Conservation (phyloP, 1,284 basidiomycete genomes). For the Ceratobasidium sp. region DNA sequence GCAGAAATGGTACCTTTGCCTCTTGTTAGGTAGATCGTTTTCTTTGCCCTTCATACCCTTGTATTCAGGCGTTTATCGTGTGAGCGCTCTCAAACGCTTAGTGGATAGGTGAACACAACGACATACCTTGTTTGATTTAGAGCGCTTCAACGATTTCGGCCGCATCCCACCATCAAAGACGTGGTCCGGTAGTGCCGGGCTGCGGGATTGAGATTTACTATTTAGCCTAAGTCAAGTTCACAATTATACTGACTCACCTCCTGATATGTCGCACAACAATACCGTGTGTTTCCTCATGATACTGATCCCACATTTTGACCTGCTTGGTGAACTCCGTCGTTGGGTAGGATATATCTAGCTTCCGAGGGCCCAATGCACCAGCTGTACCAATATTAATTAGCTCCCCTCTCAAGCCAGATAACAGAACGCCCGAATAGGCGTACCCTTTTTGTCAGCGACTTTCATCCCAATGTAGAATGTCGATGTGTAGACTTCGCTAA, state of each 20-base stretch:
- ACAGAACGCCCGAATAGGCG: slow-evolving; percentile 52
- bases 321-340: slow-evolving; percentile 96
- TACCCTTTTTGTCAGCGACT: slow-evolving; percentile 91
- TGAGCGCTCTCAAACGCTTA: background rate
- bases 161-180: slow-evolving; percentile 85
- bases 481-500: slow-evolving; percentile 86
- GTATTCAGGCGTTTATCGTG: slow-evolving; percentile 14
- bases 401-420: background rate
- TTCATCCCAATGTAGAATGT: slow-evolving; percentile 97
- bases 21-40: slow-evolving; percentile 41
- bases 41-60: slow-evolving; percentile 42
- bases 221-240: background rate
- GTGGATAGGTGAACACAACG: background rate
- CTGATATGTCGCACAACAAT: slow-evolving; percentile 95
- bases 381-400: slow-evolving; percentile 57
- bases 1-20: slow-evolving; percentile 25
- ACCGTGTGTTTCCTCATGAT: slow-evolving; percentile 92
- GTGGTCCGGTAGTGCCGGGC: slow-evolving; percentile 79
- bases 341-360: slow-evolving; percentile 96
- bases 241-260: slow-evolving; percentile 67
- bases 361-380: slow-evolving; percentile 75
- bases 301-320: slow-evolving; percentile 97
- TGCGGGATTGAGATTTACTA: slow-evolving; percentile 50
- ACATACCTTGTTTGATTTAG: slow-evolving; percentile 80
- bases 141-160: slow-evolving; percentile 69